Base-by-base conservation (phyloP, 371 early-diverging fungal genomes). In the Mortierella sp. region DNA sequence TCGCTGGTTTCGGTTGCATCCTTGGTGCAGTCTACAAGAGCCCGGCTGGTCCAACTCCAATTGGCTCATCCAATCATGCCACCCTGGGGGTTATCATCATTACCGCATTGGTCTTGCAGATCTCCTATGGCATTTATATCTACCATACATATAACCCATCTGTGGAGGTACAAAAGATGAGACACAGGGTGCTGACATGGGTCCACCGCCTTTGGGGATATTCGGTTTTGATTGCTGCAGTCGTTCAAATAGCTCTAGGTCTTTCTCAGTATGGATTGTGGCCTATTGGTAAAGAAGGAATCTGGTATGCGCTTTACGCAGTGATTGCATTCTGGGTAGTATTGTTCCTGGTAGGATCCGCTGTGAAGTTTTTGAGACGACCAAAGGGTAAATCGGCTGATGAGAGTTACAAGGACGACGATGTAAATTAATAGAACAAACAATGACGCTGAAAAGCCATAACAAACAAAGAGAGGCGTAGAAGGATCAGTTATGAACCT, bases 191-290 rank as follows among this genome's bases (percentile, higher is more conserved):
- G 38, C 58, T 61, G 4, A 77, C 78, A 0, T 72, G 69, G 78
- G 59, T 72, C 38, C 78, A 77, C 62, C 69, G 73, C 0, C 33
- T 53, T 32, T 72, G 73, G 78, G 78, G 73, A 0, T 77, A 77
- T 24, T 19, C 50, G 0, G 59, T 72, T 11, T 32, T 77, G 24
- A 61, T 65, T 15, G 36, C 33, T 2, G 78, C 73, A 1, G 21
- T 73, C 28, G 57, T 38, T 3, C 78, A 77, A 40, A 70, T 77
- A 15, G 7, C 65, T n/a, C 32, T 77, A 53, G 78, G 78, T 15
- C 52, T 77, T 40, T 8, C 19, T 1, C 4, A 6, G 32, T 77
- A 77, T 62, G 78, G 73, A 2, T 21, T 11, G 13, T 77, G 78
- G 78, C 72, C 78, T 6, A 58, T 50, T 3, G 66, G 70, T 0